phyloP scores from a whole-genome alignment of 306 rosid genomes.

The Rosa chinensis region DNA sequence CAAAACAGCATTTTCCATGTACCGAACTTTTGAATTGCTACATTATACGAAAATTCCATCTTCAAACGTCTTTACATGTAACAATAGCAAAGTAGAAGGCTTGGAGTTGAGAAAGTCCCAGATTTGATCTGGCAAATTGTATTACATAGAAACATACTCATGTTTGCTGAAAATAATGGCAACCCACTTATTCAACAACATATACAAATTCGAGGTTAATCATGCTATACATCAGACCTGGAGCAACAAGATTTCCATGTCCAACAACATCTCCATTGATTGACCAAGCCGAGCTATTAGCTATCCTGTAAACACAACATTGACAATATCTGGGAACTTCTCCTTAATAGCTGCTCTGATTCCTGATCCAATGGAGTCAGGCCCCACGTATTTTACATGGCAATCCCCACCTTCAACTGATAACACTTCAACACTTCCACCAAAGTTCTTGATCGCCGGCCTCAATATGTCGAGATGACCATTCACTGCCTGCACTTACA shows the following conservation, averaged over 20 bases:
- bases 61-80: background rate
- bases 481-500: slow-evolving; percentile 65
- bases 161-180: background rate
- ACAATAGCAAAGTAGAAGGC: background rate
- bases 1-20: background rate
- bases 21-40: background rate
- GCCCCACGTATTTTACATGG: slow-evolving; percentile 67
- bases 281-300: background rate
- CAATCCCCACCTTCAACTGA: slow-evolving; percentile 68
- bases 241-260: background rate
- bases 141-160: background rate
- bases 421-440: slow-evolving; percentile 83
- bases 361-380: slow-evolving; percentile 88
- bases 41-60: background rate
- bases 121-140: background rate
- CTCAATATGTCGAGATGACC: slow-evolving; percentile 79
- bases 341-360: slow-evolving; percentile 91
- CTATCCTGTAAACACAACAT: slow-evolving; percentile 58
- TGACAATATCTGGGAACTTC: slow-evolving; percentile 76
- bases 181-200: background rate
- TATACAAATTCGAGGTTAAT: background rate
- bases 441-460: slow-evolving; percentile 86
- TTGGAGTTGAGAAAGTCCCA: background rate
- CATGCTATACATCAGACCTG: background rate
- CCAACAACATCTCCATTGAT: background rate